These are phyloP conservation scores for Euryodendron excelsum DNA, from an alignment of 148 eudicot species.

Conservation along the genomic window DNA sequence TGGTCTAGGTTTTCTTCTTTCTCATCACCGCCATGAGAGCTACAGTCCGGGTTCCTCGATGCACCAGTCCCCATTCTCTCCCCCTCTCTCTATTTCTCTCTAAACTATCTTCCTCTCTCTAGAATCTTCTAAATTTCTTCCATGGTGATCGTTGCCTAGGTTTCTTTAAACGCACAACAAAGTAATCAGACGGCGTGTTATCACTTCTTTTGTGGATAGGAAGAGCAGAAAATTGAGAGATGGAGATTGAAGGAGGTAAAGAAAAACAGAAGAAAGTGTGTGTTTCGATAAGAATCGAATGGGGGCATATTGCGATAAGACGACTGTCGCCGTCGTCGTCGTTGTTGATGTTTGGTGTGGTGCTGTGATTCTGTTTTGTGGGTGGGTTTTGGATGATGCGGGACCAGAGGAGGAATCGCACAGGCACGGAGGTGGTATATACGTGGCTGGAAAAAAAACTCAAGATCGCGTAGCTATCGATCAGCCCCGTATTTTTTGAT, in stretches of 20 bases:
- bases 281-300: background rate
- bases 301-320: background rate
- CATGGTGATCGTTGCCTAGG: background rate
- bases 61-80: slow-evolving; percentile 65
- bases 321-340: no score
- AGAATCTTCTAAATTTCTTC: background rate
- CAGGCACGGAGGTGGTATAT: no score
- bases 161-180: no score
- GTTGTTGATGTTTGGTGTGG: no score
- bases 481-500: no score
- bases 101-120: background rate
- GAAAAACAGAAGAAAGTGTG: background rate
- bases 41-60: slow-evolving; percentile 47
- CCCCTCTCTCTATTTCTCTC: slow-evolving; percentile 12
- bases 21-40: slow-evolving; percentile 57
- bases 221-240: slow-evolving; percentile 3
- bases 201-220: slow-evolving; percentile 14
- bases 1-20: slow-evolving; percentile 37
- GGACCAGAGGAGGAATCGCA: no score
- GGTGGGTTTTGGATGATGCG: no score
- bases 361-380: no score
- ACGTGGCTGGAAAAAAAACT: no score
- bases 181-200: no score
- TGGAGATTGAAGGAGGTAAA: background rate
- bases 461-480: no score